Base-by-base conservation (phyloP, 1,284 basidiomycete genomes). In the Violaceomyces palustris region DNA sequence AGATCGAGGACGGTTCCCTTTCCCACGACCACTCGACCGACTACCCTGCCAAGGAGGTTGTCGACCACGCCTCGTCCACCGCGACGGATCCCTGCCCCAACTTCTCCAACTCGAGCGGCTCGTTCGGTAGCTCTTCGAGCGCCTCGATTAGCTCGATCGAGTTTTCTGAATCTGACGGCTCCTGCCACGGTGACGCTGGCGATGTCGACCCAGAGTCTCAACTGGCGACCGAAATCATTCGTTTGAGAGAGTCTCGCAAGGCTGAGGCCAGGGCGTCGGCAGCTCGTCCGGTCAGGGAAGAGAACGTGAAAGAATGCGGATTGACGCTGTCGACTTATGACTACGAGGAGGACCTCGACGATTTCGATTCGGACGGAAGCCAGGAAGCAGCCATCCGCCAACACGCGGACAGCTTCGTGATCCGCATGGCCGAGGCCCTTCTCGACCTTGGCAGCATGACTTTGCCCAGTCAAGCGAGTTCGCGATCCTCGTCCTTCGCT, bases 171-270 rank as follows among this genome's bases (percentile, higher is more conserved):
- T 61, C 57, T 9, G 62, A 67, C 30, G 64, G 64, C 39, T 65
- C 62, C 17, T 65, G 55, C 36, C 63, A 67, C 35, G 63, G 63
- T 12, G 63, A 67, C 31, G 49, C 50, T 0, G 64, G 64, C 10
- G 64, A 67, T 35, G 46, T 57, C 11, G 62, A 67, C 28, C 62
- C 62, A 17, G 62, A 67, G 21, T 49, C 48, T 26, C 64, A 67
- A 46, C 60, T 67, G 7, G 64, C 60, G 10, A 50, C 52, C 3
- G 61, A 53, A 21, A 58, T 61, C 44, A 45, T 50, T 38, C 45
- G 50, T 8, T 47, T 52, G 35, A 43, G 51, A 24, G 44, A 59
- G 10, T 8, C 32, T 15, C 5, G 32, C 10, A 34, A 17, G 14
- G 6, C 30, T 7, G 30, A 12, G 8, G 6, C 30, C 9, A 28